Evolutionary conservation across 2,329 filamentous ascomycete genomes (phyloP).

Genomic region (Hypoxylon sp.): DNA sequence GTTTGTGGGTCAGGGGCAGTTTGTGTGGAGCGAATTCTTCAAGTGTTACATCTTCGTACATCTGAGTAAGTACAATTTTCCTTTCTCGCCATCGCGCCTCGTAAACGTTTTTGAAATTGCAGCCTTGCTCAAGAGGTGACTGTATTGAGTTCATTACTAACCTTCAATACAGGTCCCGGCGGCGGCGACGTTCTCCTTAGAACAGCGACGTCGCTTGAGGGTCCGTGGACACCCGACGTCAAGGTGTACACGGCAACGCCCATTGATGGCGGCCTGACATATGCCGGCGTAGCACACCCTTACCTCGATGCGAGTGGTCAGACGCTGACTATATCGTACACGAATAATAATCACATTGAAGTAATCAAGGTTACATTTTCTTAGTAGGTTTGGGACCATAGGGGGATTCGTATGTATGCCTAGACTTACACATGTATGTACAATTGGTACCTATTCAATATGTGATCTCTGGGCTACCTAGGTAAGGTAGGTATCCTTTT

Average conservation of each 20-base stretch:
- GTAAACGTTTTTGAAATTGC: background rate
- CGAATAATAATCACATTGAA: constrained; percentile 59
- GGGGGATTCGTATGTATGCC: background rate
- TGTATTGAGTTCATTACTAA: constrained; percentile 1
- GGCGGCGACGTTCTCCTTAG: constrained; percentile 45
- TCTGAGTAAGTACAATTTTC: constrained; percentile 38
- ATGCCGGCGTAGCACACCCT: constrained; percentile 58
- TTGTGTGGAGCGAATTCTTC: constrained; percentile 57
- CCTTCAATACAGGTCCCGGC: constrained; percentile 30
- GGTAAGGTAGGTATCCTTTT: no score
- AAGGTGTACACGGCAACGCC: constrained; percentile 55
- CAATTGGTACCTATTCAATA: no score
- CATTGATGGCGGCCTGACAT: constrained; percentile 55
- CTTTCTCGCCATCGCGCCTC: background rate
- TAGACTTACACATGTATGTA: no score
- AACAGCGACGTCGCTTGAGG: constrained; percentile 53
- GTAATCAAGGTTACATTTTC: constrained; percentile 55
- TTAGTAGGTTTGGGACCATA: constrained; percentile 7
- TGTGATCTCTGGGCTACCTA: no score
- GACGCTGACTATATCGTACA: constrained; percentile 58
- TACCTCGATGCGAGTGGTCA: constrained; percentile 56
- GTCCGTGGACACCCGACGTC: constrained; percentile 57
- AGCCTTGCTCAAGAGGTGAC: background rate
- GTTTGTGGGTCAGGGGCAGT: constrained; percentile 57
- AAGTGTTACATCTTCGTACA: constrained; percentile 57